Base-by-base conservation (phyloP, 306 rosid species). In the Pterocarpus santalinus region DNA sequence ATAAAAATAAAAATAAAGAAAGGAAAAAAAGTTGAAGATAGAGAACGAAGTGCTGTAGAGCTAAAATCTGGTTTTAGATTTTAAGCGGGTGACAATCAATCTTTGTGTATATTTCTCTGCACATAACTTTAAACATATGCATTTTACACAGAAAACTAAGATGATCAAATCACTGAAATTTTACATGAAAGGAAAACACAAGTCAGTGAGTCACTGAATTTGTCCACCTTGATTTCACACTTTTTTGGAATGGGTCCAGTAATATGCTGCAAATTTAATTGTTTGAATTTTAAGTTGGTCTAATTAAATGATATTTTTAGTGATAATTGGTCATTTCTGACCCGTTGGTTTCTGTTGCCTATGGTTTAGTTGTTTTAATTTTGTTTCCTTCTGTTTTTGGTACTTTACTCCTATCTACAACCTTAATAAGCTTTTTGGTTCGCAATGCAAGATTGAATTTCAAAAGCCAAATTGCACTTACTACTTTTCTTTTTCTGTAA, bases 401-500 rank as follows among this genome's bases (percentile, higher is more conserved):
- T 60, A 0, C 65, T 46, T 35, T 10, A 12, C 74, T 5, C 32
- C 35, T 10, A 39, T 63, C 36, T 35, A 71, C 13, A 56, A 13
- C 62, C 49, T 72, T 56, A 57, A 15, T 53, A 22, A 41, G 35
- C 15, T 30, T 43, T 32, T 70, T 60, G 22, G 33, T 72, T 79
- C 46, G 36, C 41, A 38, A 2, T 35, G 51, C 41, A 7, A 34
- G 64, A 74, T 58, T 78, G 67, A 53, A 47, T 53, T 60, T 67
- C 60, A 35, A 7, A 32, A n/a, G 15, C 67, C 46, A 41, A 33
- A 52, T 22, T 55, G 35, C 52, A 55, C 85, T 84, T 10, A 83
- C 72, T 49, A 9, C 16, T 83, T 62, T 36, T 49, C 6, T 67
- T 77, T 36, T 38, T 32, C 12, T 58, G 47, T 62, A 56, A 69